Base-by-base conservation (phyloP, 257 asterid species). In the Phtheirospermum japonicum region DNA sequence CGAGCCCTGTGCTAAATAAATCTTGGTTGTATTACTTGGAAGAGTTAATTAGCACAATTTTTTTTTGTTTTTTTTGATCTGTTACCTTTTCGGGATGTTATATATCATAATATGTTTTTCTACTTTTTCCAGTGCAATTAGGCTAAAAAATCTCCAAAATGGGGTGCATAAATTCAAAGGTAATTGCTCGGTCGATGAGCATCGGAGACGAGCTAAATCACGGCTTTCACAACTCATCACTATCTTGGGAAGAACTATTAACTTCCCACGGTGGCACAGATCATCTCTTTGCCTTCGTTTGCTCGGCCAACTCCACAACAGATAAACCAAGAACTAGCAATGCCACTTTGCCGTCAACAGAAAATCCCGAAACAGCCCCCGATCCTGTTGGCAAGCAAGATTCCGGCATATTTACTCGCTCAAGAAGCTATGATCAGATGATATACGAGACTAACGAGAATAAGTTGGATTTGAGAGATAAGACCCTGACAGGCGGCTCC, bases 131-230 rank as follows among this genome's bases (percentile, higher is more conserved):
- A 23, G 11, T 2, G 7, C 8, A 36, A 36, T 9, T 9, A 36
- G 42, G 42, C 11, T 36, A 36, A 36, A 36, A 1, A n/a, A 45
- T n/a, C 51, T 48, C 28, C 53, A 63, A 51, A 32, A 12, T 81
- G 87, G 87, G 87, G 42, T 81, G 87, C 82, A 71, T 78, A 59
- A n/a, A 62, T 28, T 81, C 84, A 0, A 81, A 75, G 75, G 72
- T 72, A 57, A 28, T 81, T 10, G 52, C 73, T 13, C 82, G 76
- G 30, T 73, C 87, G 13, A 28, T 72, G 72, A 81, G 87, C 75
- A 70, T 78, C 8, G 50, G 81, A 18, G 82, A 78, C 18, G 79
- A 75, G 52, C 43, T 72, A 26, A 69, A 59, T 11, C 71, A 71
- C 33, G 61, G 79, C 30, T 76, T 76, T 53, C 65, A 65, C 23